phyloP scores from a whole-genome alignment of 2,329 filamentous ascomycete species.

The Aspergillus sp. region DNA sequence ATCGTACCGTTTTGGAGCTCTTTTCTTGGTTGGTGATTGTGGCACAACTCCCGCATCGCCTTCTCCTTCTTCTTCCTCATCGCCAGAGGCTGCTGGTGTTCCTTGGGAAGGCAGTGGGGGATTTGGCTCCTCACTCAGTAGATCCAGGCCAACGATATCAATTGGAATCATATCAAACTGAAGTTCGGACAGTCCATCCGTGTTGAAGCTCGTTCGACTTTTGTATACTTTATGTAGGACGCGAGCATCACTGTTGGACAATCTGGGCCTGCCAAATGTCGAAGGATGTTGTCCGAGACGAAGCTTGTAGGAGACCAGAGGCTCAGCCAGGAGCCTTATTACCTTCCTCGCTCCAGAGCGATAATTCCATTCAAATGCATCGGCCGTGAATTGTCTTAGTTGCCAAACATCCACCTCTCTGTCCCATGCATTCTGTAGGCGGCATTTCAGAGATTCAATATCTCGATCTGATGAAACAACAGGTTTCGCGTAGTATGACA shows the following conservation, averaged over 20 bases:
- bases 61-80: slow-evolving; percentile 36
- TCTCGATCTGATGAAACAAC: slow-evolving; percentile 67
- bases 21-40: slow-evolving; percentile 24
- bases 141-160: slow-evolving; percentile 73
- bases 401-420: slow-evolving; percentile 63
- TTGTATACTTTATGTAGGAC: slow-evolving; percentile 68
- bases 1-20: slow-evolving; percentile 53
- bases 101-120: slow-evolving; percentile 43
- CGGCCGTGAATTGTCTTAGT: slow-evolving; percentile 70
- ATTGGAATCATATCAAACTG: slow-evolving; percentile 75
- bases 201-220: slow-evolving; percentile 68
- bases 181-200: slow-evolving; percentile 73
- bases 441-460: slow-evolving; percentile 54
- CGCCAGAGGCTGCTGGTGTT: slow-evolving; percentile 27
- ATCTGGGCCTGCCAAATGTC: slow-evolving; percentile 26
- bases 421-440: slow-evolving; percentile 58
- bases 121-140: slow-evolving; percentile 70
- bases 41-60: slow-evolving; percentile 25
- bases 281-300: slow-evolving; percentile 28
- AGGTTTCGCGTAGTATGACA: slow-evolving; percentile 86
- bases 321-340: slow-evolving; percentile 74
- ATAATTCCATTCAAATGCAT: slow-evolving; percentile 84
- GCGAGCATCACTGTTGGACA: slow-evolving; percentile 48
- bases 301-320: slow-evolving; percentile 66
- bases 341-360: slow-evolving; percentile 80